Evolutionary conservation across 257 asterid species (phyloP).

Genomic region (Penstemon eatonii): DNA sequence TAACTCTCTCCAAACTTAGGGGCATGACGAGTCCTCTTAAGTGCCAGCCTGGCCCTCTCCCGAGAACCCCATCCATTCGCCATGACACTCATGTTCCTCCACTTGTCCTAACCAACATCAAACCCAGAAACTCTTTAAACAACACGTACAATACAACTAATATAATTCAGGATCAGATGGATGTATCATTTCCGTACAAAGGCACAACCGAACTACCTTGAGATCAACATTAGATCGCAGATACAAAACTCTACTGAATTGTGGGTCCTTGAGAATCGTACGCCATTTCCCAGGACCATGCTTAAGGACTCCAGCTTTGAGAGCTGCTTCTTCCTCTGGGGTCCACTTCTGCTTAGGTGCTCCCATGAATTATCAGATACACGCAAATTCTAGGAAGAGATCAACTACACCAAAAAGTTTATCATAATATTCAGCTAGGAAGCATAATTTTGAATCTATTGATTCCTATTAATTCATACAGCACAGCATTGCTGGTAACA

Average conservation of each 20-base stretch:
- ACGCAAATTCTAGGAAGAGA: background rate
- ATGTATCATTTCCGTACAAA: background rate
- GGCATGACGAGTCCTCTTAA: conserved; percentile 42
- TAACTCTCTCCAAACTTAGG: conserved; percentile 42
- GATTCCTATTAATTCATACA: background rate
- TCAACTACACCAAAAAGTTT: conserved; percentile 22
- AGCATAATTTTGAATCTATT: background rate
- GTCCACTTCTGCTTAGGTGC: conserved; percentile 86
- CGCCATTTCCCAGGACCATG: conserved; percentile 84
- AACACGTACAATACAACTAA: conserved; percentile 5
- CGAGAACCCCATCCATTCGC: conserved; percentile 62
- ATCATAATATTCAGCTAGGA: conserved; percentile 8
- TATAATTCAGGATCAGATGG: conserved; percentile 1
- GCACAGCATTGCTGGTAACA: background rate
- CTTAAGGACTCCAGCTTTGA: conserved; percentile 70
- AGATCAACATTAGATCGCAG: conserved; percentile 70
- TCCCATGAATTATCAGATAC: conserved; percentile 45
- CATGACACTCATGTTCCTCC: conserved; percentile 77
- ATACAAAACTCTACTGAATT: conserved; percentile 52
- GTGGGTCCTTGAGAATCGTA: conserved; percentile 70
- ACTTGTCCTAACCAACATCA: conserved; percentile 53
- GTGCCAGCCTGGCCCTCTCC: conserved; percentile 50
- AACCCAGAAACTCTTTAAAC: conserved; percentile 4
- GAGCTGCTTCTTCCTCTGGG: conserved; percentile 82
- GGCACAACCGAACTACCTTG: conserved; percentile 43